Conservation (phyloP, 805 yeast genomes). For the Saccharomycopsis capsularis region DNA sequence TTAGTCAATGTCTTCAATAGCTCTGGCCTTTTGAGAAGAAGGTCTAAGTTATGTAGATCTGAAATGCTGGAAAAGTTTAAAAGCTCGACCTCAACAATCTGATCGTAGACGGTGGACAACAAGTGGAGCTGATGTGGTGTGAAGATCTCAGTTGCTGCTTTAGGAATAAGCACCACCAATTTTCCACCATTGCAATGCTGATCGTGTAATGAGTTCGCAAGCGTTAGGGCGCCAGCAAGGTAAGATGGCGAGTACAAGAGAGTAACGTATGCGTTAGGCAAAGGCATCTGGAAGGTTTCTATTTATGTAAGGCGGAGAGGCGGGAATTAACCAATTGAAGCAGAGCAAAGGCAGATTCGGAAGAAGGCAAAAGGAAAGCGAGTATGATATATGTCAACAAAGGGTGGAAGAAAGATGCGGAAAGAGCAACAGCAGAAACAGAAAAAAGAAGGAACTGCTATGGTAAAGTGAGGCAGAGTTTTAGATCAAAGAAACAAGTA, state of each 20-base stretch:
- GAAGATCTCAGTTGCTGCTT: not conserved
- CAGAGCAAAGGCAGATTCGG: no score
- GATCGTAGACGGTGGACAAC: slow-evolving; percentile 30
- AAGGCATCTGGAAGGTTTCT: not conserved
- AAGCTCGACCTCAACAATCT: slow-evolving; percentile 12
- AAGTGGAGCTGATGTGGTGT: slow-evolving; percentile 27
- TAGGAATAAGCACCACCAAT: slow-evolving; percentile 10
- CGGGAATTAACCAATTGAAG: not conserved
- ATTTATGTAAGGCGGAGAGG: not conserved
- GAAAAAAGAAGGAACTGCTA: not conserved
- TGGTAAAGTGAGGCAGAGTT: no score
- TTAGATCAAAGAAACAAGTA: no score
- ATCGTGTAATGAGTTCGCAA: slow-evolving; percentile 34
- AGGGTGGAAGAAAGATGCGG: not conserved
- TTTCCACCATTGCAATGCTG: not conserved
- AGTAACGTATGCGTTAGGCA: slow-evolving; percentile 36
- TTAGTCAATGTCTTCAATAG: slow-evolving; percentile 45
- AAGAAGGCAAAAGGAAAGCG: no score
- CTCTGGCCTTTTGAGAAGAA: slow-evolving; percentile 43
- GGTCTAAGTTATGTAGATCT: slow-evolving; percentile 12
- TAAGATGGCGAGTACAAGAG: slow-evolving; percentile 45
- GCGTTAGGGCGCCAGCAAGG: slow-evolving; percentile 50
- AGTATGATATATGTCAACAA: not conserved
- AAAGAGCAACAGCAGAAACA: not conserved
- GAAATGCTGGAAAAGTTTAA: not conserved